Base-by-base conservation (phyloP, 768 basidiomycete species). In the Phylloporus sp. region DNA sequence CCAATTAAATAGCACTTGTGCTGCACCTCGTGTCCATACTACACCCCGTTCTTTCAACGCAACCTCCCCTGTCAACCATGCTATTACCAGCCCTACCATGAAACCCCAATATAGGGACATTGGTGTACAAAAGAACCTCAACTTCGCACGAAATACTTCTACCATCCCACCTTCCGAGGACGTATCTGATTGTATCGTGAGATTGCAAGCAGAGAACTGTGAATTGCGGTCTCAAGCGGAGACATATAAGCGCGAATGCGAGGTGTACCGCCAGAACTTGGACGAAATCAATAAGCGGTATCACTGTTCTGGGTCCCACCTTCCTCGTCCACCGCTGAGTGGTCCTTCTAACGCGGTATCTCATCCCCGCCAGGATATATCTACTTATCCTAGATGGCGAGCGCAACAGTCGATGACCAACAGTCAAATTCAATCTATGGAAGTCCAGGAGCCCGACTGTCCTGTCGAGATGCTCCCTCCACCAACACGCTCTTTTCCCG, bases 101-200 rank as follows among this genome's bases (percentile, higher is more conserved):
- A 42, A 47, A 47, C 44, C 22, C 26, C 38, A 44, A 38, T 55
- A 65, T 51, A 56, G 22, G 29, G 46, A 59, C 18, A 20, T 56
- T 38, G 54, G 49, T 53, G 58, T 65, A 41, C 63, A 60, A 55
- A 60, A 52, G 34, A 44, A 40, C 24, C 35, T 49, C 33, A 50
- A 52, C 28, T 65, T 63, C 35, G 46, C 54, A 26, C 63, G 61
- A 45, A 29, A 23, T 21, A 33, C 49, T 33, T 27, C 38, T 9
- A 35, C 17, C 17, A 22, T 1, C 3, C 40, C 44, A 26, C 44
- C 49, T 26, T 42, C 38, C 27, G 41, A 42, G 28, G 47, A 54
- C 10, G 22, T 23, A 8, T 49, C 37, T 10, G 37, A 15, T 39
- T 58, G 49, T 42, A 52, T 65, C 23, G 28, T 28, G 27, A 58